phyloP scores from a whole-genome alignment of 2,329 filamentous ascomycete genomes.

The Bipolaris sorokiniana region DNA sequence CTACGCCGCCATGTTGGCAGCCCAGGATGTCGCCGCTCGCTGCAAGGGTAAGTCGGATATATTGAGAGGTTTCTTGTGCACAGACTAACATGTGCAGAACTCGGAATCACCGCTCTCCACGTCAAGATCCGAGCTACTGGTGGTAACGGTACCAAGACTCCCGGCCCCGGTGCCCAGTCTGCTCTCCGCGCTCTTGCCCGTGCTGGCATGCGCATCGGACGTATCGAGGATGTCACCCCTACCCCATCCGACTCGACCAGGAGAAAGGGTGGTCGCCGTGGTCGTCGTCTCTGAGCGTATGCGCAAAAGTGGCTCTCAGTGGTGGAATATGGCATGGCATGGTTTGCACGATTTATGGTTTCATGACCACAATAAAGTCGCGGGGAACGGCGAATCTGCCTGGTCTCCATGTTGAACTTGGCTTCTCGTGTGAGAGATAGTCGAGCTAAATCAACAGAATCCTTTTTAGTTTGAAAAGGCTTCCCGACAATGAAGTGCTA shows the following conservation, averaged over 20 bases:
- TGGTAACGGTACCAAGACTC: conserved; percentile 99
- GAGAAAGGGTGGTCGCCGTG: conserved; percentile 99
- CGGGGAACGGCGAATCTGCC: conserved; percentile 48
- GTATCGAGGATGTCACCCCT: conserved; percentile 99
- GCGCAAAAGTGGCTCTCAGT: conserved; percentile 41
- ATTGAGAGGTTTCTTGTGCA: neutral
- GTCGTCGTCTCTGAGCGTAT: conserved; percentile 94
- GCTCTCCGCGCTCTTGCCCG: conserved; percentile 98
- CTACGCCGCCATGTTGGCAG: conserved; percentile 99
- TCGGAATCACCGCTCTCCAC: conserved; percentile 94
- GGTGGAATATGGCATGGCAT: conserved; percentile 44
- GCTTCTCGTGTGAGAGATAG: conserved; percentile 39
- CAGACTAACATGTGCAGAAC: conserved; percentile 52
- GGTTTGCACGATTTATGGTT: conserved; percentile 44
- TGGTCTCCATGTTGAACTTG: conserved; percentile 51
- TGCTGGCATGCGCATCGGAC: conserved; percentile 99
- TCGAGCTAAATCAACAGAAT: conserved; percentile 49
- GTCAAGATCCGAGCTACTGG: conserved; percentile 99
- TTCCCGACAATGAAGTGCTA: conserved; percentile 41
- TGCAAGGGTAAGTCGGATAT: conserved; percentile 62
- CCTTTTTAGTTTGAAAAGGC: conserved; percentile 46
- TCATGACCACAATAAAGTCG: conserved; percentile 48
- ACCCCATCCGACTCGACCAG: conserved; percentile 99
- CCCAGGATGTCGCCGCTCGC: conserved; percentile 87
- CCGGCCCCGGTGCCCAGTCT: conserved; percentile 97